Evolutionary conservation across 257 asterid species (phyloP).

Genomic region (Thymus mandschuricus): DNA sequence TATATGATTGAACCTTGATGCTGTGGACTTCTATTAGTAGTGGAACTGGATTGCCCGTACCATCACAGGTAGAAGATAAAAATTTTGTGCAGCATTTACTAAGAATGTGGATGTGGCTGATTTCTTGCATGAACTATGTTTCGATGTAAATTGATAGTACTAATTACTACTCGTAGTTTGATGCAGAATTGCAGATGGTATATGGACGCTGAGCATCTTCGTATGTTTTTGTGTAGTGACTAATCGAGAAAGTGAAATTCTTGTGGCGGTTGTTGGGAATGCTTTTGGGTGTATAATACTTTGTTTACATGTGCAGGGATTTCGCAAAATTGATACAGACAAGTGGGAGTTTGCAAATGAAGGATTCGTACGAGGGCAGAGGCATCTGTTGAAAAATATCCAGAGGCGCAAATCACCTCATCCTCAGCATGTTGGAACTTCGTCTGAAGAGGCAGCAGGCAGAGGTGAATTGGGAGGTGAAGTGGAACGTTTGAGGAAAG

Average conservation of each 20-base stretch:
- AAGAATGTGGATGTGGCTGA: not conserved
- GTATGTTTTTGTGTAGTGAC: slow-evolving; percentile 28
- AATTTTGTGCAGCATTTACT: slow-evolving; percentile 31
- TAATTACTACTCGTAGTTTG: slow-evolving; percentile 36
- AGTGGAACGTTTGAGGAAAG: slow-evolving; percentile 62
- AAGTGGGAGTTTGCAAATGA: slow-evolving; percentile 75
- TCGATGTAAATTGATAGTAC: slow-evolving; percentile 22
- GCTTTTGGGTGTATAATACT: slow-evolving; percentile 15
- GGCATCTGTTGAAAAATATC: slow-evolving; percentile 59
- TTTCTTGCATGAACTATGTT: slow-evolving; percentile 23
- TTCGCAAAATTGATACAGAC: slow-evolving; percentile 72
- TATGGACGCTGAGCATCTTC: slow-evolving; percentile 32
- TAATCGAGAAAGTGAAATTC: slow-evolving; percentile 6
- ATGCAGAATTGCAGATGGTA: slow-evolving; percentile 39
- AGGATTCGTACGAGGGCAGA: slow-evolving; percentile 65
- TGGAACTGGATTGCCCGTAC: slow-evolving; percentile 55
- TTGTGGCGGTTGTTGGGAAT: slow-evolving; percentile 15
- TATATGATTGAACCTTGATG: slow-evolving; percentile 32
- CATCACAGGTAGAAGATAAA: slow-evolving; percentile 60
- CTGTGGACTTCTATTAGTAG: slow-evolving; percentile 29
- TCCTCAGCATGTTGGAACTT: slow-evolving; percentile 49
- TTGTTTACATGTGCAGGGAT: slow-evolving; percentile 51
- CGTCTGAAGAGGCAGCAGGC: slow-evolving; percentile 46
- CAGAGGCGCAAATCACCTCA: slow-evolving; percentile 65
- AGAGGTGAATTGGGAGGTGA: slow-evolving; percentile 54